Percentiles rank a stretch among this genome's conserved stretches.
Conservation (phyloP, 2,329 filamentous ascomycete species). For the Capronia epimyces region DNA sequence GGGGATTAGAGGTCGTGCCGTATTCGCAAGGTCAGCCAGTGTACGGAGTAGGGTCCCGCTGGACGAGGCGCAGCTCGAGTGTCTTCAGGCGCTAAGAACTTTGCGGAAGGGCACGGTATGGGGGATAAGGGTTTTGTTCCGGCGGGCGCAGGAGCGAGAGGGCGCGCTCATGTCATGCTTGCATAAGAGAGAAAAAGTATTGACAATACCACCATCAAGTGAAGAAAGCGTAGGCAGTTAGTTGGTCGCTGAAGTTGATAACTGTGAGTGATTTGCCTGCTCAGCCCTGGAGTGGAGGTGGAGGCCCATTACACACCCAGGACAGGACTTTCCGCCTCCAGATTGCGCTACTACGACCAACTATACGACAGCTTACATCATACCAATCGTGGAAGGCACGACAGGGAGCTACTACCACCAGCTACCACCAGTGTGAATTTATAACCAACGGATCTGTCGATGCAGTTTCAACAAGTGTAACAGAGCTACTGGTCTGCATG, state of each 20-base stretch:
- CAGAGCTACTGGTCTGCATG: too few relatives aligned
- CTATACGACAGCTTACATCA: background rate
- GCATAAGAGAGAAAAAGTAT: conserved; percentile 17
- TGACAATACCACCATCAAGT: conserved; percentile 9
- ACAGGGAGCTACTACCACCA: too few relatives aligned
- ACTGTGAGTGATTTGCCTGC: background rate
- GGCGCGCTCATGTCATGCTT: conserved; percentile 23
- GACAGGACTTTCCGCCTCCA: background rate
- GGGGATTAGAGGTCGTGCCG: conserved; percentile 3
- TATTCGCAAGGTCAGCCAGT: conserved; percentile 18
- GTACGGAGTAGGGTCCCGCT: conserved; percentile 1
- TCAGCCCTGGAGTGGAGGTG: background rate
- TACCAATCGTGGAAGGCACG: background rate
- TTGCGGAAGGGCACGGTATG: conserved; percentile 17
- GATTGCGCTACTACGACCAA: background rate
- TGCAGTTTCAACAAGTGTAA: too few relatives aligned
- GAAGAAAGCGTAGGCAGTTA: background rate
- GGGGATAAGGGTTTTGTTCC: background rate
- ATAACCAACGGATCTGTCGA: too few relatives aligned
- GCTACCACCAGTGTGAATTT: too few relatives aligned
- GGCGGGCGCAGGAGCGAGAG: background rate
- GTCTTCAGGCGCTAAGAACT: conserved; percentile 19
- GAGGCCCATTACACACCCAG: background rate
- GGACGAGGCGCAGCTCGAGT: conserved; percentile 21
- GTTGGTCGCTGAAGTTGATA: background rate